Conservation (phyloP, 148 eudicot species). For the Hydrangea macrophylla region DNA sequence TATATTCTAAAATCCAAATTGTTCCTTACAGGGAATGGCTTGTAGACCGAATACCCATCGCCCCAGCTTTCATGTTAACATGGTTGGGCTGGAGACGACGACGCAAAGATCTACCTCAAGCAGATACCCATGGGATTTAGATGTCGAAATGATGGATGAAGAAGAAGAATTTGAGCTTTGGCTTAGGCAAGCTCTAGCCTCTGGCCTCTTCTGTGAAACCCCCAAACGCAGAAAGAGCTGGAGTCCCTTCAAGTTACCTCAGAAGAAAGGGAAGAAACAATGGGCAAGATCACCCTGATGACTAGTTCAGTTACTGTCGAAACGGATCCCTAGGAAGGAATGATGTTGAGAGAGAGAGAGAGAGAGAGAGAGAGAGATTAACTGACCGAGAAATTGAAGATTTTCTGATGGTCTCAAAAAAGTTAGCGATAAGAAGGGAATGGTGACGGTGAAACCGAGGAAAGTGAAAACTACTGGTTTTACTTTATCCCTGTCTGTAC, state of each 20-base stretch:
- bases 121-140: conserved; percentile 89
- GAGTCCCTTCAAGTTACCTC: conserved; percentile 86
- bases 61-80: conserved; percentile 97
- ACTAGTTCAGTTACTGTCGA: too few species aligned
- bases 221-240: conserved; percentile 87
- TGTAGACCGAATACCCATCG: conserved; percentile 95
- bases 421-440: not conserved
- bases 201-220: conserved; percentile 85
- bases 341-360: too few species aligned
- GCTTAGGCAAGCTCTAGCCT: conserved; percentile 92
- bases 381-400: too few species aligned
- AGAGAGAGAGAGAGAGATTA: too few species aligned
- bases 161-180: conserved; percentile 91
- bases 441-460: too few species aligned
- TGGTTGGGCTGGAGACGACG: conserved; percentile 88
- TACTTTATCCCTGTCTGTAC: not conserved
- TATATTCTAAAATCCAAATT: not conserved
- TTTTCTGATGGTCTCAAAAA: too few species aligned
- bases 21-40: conserved; percentile 79
- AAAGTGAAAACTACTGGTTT: not conserved
- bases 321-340: too few species aligned
- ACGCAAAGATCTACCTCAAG: conserved; percentile 72
- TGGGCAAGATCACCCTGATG: conserved; percentile 65
- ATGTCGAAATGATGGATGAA: conserved; percentile 86
- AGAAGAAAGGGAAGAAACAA: conserved; percentile 63